Conservation (phyloP, 805 yeast species). For the Candida corydali region DNA sequence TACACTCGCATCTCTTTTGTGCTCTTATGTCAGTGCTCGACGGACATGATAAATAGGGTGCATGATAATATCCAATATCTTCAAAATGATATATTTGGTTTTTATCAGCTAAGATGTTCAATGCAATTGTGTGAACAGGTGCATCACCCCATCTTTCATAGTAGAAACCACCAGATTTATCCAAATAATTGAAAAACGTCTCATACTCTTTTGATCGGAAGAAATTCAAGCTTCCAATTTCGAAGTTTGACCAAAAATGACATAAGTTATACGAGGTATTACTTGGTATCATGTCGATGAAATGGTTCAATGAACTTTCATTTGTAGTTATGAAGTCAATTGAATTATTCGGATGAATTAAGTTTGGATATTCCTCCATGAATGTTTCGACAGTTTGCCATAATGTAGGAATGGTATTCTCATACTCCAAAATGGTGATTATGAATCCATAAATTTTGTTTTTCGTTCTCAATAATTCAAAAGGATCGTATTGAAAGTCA, state of each 20-base stretch:
- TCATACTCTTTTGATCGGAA: constrained; percentile 44
- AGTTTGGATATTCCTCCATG: constrained; percentile 41
- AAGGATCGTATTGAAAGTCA: constrained; percentile 55
- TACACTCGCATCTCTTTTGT: constrained; percentile 37
- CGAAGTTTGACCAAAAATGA: constrained; percentile 67
- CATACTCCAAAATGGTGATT: constrained; percentile 48
- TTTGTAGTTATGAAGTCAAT: constrained; percentile 43
- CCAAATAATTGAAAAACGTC: constrained; percentile 43
- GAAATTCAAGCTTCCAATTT: constrained; percentile 49
- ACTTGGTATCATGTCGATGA: constrained; percentile 12
- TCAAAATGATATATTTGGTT: constrained; percentile 40
- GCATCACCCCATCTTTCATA: constrained; percentile 63
- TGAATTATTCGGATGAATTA: constrained; percentile 45
- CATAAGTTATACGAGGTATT: constrained; percentile 47
- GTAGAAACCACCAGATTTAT: constrained; percentile 48
- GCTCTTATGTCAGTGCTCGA: constrained; percentile 26
- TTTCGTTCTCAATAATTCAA: constrained; percentile 36
- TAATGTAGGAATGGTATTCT: constrained; percentile 48
- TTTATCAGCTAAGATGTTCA: constrained; percentile 31
- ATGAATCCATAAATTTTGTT: constrained; percentile 49
- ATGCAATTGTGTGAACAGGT: constrained; percentile 40
- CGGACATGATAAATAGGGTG: constrained; percentile 42
- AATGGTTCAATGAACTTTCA: constrained; percentile 28
- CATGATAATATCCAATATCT: constrained; percentile 41
- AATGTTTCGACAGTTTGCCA: constrained; percentile 48